These are phyloP conservation scores for Hysterium pulicare DNA, from an alignment of 2,329 filamentous ascomycete genomes.

Conservation along the genomic window DNA sequence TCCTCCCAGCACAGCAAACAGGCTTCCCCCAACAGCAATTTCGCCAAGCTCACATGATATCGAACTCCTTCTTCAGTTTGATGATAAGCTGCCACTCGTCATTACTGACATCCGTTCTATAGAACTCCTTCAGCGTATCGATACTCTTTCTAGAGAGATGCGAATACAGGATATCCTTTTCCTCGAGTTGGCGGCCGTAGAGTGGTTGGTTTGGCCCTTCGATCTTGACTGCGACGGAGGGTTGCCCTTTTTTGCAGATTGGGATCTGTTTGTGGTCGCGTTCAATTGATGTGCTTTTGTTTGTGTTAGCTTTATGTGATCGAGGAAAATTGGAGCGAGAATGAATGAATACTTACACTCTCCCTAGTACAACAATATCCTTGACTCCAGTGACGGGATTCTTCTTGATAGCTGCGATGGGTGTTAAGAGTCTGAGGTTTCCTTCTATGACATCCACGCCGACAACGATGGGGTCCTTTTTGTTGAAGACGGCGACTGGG, in stretches of 20 bases:
- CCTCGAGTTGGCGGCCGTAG: slow-evolving; percentile 93
- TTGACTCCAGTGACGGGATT: slow-evolving; percentile 76
- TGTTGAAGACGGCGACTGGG: slow-evolving; percentile 95
- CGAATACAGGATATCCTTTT: slow-evolving; percentile 83
- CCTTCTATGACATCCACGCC: slow-evolving; percentile 96
- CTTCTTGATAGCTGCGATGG: slow-evolving; percentile 79
- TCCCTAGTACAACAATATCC: slow-evolving; percentile 79
- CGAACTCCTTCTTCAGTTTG: slow-evolving; percentile 92
- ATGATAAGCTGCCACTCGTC: slow-evolving; percentile 95
- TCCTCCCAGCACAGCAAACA: too few relatives aligned
- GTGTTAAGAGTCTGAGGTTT: slow-evolving; percentile 79
- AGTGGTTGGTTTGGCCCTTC: slow-evolving; percentile 89
- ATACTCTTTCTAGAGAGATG: slow-evolving; percentile 84
- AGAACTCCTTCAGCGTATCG: slow-evolving; percentile 94
- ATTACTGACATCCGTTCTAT: slow-evolving; percentile 78
- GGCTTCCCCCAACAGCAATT: too few relatives aligned
- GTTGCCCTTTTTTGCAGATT: slow-evolving; percentile 91
- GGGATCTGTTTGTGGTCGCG: slow-evolving; percentile 94
- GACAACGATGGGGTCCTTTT: slow-evolving; percentile 90
- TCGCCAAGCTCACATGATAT: slow-evolving; percentile 60
- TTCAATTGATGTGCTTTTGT: slow-evolving; percentile 81
- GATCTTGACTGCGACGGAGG: slow-evolving; percentile 97
- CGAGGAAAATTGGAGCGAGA: slow-evolving; percentile 1
- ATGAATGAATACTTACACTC: slow-evolving; percentile 69
- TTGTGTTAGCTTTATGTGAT: slow-evolving; percentile 10